Evolutionary conservation across 2,329 filamentous ascomycete genomes (phyloP).

Genomic region (Catunica adiposa): DNA sequence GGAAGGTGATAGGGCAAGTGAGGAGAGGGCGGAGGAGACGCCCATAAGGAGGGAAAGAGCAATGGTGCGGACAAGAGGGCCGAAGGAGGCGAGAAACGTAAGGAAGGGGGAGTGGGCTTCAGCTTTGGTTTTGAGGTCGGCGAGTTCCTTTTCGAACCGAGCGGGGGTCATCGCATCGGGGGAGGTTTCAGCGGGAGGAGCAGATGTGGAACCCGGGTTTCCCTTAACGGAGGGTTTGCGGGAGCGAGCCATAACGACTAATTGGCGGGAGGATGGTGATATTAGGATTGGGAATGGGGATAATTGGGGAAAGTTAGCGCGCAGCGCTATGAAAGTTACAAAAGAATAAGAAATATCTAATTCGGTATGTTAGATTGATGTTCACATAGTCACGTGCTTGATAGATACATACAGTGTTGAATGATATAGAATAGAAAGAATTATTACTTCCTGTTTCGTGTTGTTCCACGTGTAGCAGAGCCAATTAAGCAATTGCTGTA

Average conservation of each 20-base stretch:
- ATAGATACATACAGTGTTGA: too few relatives aligned
- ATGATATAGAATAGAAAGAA: not conserved
- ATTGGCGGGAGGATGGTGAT: not conserved
- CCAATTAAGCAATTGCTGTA: not conserved
- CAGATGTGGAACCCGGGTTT: not conserved
- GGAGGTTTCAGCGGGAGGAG: not conserved
- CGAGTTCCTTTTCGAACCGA: conserved; percentile 37
- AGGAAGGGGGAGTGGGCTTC: conserved; percentile 21
- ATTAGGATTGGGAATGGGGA: not conserved
- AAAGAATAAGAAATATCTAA: too few relatives aligned
- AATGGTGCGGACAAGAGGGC: conserved; percentile 23
- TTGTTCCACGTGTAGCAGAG: too few relatives aligned
- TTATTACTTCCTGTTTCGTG: too few relatives aligned
- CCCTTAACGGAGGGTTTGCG: conserved; percentile 11
- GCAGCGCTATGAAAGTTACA: not conserved
- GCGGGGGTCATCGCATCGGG: conserved; percentile 29
- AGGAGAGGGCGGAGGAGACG: conserved; percentile 51
- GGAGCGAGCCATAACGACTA: not conserved
- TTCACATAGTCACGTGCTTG: too few relatives aligned
- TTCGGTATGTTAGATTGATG: too few relatives aligned
- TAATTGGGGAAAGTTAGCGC: not conserved
- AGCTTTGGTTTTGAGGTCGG: conserved; percentile 31
- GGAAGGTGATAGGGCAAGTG: conserved; percentile 65
- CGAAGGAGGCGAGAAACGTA: conserved; percentile 20
- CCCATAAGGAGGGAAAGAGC: conserved; percentile 36